phyloP scores from a whole-genome alignment of 2,329 filamentous ascomycete species.

The Trichoderma oligosporum region DNA sequence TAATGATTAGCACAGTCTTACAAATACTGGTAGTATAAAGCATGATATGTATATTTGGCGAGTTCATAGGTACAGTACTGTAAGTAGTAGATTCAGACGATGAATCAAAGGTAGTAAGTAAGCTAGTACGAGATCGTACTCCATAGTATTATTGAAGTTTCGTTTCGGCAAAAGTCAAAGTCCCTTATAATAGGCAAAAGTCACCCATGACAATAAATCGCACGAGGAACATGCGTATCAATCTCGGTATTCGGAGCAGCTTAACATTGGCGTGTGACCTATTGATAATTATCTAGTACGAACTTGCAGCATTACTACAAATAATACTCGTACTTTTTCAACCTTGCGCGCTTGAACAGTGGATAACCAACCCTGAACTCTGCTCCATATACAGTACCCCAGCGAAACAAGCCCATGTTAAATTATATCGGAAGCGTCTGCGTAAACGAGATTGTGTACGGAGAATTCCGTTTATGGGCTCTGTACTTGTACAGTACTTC shows the following conservation, averaged over 20 bases:
- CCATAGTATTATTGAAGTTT: too few species aligned
- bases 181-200: too few species aligned
- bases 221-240: constrained; percentile 3
- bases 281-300: not conserved
- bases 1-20: too few species aligned
- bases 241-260: constrained; percentile 3
- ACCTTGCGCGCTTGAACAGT: not conserved
- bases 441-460: not conserved
- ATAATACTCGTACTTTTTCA: not conserved
- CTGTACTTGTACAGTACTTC: too few species aligned
- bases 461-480: not conserved
- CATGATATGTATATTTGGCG: too few species aligned
- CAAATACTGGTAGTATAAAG: too few species aligned
- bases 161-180: too few species aligned
- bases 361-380: not conserved
- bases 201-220: too few species aligned
- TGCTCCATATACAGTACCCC: not conserved
- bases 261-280: not conserved
- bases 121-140: too few species aligned
- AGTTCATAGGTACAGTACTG: too few species aligned
- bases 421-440: not conserved
- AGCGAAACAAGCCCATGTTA: not conserved
- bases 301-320: too few species aligned
- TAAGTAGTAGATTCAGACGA: not conserved
- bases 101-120: too few species aligned